These are phyloP conservation scores for Didymella keratinophila DNA, from an alignment of 2,329 filamentous ascomycete genomes.

Conservation along the genomic window DNA sequence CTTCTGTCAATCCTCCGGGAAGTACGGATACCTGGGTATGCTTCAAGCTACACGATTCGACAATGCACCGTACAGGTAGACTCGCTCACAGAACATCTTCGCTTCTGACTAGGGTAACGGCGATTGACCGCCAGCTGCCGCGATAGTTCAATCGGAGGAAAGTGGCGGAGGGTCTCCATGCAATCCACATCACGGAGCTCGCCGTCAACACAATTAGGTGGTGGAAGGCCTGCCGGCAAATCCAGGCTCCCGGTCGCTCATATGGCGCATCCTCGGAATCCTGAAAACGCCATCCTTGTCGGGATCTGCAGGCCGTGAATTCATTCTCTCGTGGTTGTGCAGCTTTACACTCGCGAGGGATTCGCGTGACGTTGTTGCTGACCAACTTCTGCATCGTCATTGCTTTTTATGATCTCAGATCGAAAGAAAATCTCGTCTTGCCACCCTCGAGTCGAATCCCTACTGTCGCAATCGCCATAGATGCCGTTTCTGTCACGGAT, in stretches of 20 bases:
- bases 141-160: not conserved
- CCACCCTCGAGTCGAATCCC: not conserved
- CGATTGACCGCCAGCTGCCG: not conserved
- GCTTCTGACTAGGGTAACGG: not conserved
- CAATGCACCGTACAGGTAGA: not conserved
- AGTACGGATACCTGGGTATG: not conserved
- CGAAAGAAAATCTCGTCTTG: not conserved
- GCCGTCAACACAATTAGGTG: not conserved
- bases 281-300: slow-evolving; percentile 5
- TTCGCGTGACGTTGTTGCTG: not conserved
- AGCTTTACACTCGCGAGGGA: not conserved
- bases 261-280: not conserved
- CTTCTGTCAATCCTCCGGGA: not conserved
- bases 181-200: not conserved
- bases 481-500: not conserved
- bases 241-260: slow-evolving; percentile 1
- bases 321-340: not conserved
- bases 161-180: not conserved
- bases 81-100: not conserved
- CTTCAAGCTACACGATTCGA: not conserved
- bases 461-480: not conserved
- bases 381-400: not conserved
- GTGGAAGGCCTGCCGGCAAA: slow-evolving; percentile 2
- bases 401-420: not conserved
- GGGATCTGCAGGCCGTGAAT: not conserved